phyloP scores from a whole-genome alignment of 192 early-diverging fungal species.

The Gigaspora rosea region DNA sequence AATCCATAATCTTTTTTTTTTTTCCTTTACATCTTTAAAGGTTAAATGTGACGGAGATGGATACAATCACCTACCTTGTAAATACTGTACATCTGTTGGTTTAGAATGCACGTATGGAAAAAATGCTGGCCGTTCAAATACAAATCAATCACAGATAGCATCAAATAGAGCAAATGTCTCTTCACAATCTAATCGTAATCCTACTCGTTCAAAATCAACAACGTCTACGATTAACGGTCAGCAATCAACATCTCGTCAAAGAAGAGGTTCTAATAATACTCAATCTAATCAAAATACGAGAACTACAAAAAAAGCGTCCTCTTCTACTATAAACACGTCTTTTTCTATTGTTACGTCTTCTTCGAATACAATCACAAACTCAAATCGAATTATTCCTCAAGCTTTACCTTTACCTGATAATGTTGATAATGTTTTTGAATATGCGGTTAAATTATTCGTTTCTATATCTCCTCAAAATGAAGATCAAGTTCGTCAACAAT shows the following conservation, averaged over 20 bases:
- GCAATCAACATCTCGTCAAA: neutral
- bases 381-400: neutral
- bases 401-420: neutral
- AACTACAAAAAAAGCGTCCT: neutral
- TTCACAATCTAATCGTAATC: neutral
- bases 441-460: neutral
- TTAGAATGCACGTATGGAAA: constrained; percentile 28
- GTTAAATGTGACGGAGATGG: constrained; percentile 31
- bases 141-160: neutral
- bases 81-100: constrained; percentile 25
- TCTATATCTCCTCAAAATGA: constrained; percentile 16
- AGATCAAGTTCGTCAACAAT: constrained; percentile 7
- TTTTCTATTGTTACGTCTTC: neutral
- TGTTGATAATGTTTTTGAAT: constrained; percentile 9
- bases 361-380: neutral
- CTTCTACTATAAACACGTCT: neutral
- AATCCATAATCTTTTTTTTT: neutral
- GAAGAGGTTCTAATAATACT: neutral
- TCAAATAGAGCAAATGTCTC: neutral
- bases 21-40: neutral
- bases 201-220: neutral
- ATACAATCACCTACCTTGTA: constrained; percentile 22
- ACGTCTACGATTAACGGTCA: neutral
- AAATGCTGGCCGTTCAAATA: neutral
- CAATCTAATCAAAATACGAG: neutral